Percentiles rank a stretch among this genome's conserved stretches.
These are phyloP conservation scores for Pholiota microspora DNA, from an alignment of 768 basidiomycete genomes.

Conservation along the genomic window DNA sequence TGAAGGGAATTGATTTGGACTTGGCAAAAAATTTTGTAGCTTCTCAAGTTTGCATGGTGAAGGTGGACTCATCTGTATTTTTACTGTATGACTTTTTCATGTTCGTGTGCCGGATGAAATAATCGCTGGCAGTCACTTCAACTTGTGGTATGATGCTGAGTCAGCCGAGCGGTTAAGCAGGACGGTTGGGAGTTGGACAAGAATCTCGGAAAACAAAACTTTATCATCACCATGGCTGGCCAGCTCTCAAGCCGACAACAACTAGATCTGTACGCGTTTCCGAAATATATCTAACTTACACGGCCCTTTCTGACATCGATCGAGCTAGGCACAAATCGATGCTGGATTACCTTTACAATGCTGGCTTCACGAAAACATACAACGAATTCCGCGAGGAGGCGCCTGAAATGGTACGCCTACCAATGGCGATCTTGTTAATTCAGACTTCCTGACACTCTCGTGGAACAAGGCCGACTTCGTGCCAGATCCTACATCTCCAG, in stretches of 20 bases:
- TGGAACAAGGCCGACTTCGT: constrained; percentile 54
- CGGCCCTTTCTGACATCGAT: constrained; percentile 11
- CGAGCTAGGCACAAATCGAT: constrained; percentile 69
- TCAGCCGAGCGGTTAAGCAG: not conserved
- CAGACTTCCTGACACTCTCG: constrained; percentile 27
- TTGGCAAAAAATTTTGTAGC: no score
- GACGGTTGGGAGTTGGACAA: not conserved
- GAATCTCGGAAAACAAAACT: constrained; percentile 3
- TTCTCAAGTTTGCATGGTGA: no score
- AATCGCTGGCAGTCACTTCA: no score
- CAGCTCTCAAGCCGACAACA: constrained; percentile 27
- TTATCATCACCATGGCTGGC: constrained; percentile 21
- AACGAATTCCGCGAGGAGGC: constrained; percentile 35
- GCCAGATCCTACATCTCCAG: constrained; percentile 85
- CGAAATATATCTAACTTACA: not conserved
- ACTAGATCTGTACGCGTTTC: constrained; percentile 25
- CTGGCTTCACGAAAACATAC: constrained; percentile 61
- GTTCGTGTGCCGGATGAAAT: no score
- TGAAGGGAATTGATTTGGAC: no score
- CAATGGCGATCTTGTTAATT: constrained; percentile 6
- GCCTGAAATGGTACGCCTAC: constrained; percentile 23
- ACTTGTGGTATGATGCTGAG: no score
- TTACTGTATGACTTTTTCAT: no score
- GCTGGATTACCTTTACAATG: constrained; percentile 72
- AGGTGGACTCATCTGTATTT: no score